Base-by-base conservation (phyloP, 352 stramenopile species). In the Pythium rishiriense region DNA sequence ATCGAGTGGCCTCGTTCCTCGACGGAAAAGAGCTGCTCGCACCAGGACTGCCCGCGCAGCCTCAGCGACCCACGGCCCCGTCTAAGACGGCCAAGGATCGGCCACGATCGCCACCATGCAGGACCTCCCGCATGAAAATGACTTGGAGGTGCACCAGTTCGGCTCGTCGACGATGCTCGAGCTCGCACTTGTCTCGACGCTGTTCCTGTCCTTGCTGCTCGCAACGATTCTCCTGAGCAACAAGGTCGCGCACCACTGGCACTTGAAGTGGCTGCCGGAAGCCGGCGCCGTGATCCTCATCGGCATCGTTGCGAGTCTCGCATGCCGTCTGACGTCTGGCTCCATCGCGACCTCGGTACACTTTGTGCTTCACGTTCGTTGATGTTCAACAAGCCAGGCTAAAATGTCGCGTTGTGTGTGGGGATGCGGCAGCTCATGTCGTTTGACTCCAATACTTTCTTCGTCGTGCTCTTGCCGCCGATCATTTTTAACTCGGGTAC, bases 401-500 rank as follows among this genome's bases (percentile, higher is more conserved):
- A 19, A n/a, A 46, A 10, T n/a, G 21, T 8, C 3, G 15, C 26
- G 9, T 56, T 19, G 12, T 52, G 28, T 21, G 17, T 22, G 1
- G 28, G 25, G 22, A 42, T 4, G 39, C 22, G 19, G 25, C 41
- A 79, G 72, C 60, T 79, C 22, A 76, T 76, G 68, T 50, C 66
- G 51, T 94, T 95, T 63, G 75, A 79, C 61, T 73, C 84, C 14
- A 74, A 83, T 31, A 78, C 87, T 14, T 96, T 96, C 69, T 94
- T 95, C 61, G 72, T 94, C 28, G 73, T 74, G 37, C 64, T 95
- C n/a, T 68, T 96, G 4, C 86, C 88, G 14, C 84, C 84, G 17
- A 93, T 96, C 58, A 91, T 94, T 63, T 94, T 93, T 70, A 91
- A 94, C 71, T 87, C 74, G 12, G 87, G 73, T 78, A 33, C 19